These are phyloP conservation scores for Lonicera japonica DNA, from an alignment of 129 eudicot genomes.

Conservation along the genomic window DNA sequence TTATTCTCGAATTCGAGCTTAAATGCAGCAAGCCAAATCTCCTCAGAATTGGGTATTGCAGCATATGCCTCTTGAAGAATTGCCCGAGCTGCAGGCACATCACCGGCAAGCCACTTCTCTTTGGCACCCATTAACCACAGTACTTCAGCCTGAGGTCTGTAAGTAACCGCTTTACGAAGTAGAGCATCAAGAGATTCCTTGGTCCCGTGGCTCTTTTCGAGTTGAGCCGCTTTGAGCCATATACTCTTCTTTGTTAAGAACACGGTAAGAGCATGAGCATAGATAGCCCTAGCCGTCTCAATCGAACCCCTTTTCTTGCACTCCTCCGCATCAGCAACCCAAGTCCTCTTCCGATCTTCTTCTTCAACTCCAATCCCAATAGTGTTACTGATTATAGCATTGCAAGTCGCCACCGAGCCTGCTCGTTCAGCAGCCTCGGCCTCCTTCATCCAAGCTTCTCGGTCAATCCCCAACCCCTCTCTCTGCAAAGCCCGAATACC, in stretches of 20 bases:
- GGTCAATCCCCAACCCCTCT: slow-evolving; percentile 73
- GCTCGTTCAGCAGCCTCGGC: slow-evolving; percentile 95
- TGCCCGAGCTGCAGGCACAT: slow-evolving; percentile 81
- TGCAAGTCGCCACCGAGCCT: slow-evolving; percentile 76
- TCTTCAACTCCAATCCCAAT: slow-evolving; percentile 92
- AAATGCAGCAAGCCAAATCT: slow-evolving; percentile 96
- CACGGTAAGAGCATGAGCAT: slow-evolving; percentile 70
- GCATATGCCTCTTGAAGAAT: slow-evolving; percentile 89
- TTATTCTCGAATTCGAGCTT: slow-evolving; percentile 93
- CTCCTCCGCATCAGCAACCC: slow-evolving; percentile 99
- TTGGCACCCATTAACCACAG: slow-evolving; percentile 97
- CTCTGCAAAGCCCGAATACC: slow-evolving; percentile 84
- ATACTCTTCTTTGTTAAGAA: slow-evolving; percentile 80
- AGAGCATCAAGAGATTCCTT: slow-evolving; percentile 82
- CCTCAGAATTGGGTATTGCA: slow-evolving; percentile 84
- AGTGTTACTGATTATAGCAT: slow-evolving; percentile 73
- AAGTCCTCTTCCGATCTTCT: slow-evolving; percentile 82
- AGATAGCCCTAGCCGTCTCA: slow-evolving; percentile 89
- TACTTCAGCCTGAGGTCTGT: slow-evolving; percentile 86
- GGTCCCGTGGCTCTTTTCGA: slow-evolving; percentile 90
- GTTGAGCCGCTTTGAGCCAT: slow-evolving; percentile 96
- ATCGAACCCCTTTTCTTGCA: slow-evolving; percentile 89
- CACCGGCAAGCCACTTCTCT: slow-evolving; percentile 99
- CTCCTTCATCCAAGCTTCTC: slow-evolving; percentile 95
- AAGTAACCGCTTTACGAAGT: slow-evolving; percentile 78